phyloP scores from a whole-genome alignment of 2,329 filamentous ascomycete species.

The Massarina eburnea region DNA sequence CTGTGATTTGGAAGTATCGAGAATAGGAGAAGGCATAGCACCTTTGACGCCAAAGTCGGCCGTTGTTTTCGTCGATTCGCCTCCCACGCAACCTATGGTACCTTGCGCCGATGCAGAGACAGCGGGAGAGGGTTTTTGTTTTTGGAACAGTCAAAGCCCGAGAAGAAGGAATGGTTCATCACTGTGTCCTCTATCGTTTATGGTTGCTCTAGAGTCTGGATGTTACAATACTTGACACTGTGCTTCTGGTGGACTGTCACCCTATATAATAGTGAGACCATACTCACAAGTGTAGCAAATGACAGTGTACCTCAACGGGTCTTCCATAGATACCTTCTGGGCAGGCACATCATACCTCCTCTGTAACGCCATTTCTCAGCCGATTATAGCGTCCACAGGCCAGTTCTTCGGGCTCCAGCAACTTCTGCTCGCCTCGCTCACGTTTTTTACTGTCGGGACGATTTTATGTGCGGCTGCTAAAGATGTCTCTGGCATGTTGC shows the following conservation, averaged over 20 bases:
- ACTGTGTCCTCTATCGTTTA: constrained; percentile 31
- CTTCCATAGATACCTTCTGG: constrained; percentile 63
- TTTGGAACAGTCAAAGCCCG: constrained; percentile 14
- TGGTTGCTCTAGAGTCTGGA: constrained; percentile 38
- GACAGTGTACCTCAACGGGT: constrained; percentile 23
- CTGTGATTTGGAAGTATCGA: no score
- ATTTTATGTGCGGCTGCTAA: constrained; percentile 45
- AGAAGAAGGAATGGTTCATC: constrained; percentile 21
- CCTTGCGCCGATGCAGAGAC: no score
- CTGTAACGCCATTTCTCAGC: constrained; percentile 63
- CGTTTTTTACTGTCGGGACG: constrained; percentile 51
- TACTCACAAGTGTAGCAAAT: constrained; percentile 20
- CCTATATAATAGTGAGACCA: not conserved
- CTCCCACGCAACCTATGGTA: no score
- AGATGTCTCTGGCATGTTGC: constrained; percentile 37
- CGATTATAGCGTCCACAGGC: constrained; percentile 44
- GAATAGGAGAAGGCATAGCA: no score
- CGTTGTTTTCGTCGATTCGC: no score
- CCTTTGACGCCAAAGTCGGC: no score
- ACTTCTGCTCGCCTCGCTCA: constrained; percentile 39
- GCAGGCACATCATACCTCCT: constrained; percentile 70
- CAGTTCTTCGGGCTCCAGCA: constrained; percentile 55
- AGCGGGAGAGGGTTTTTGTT: no score
- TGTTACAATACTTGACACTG: constrained; percentile 31
- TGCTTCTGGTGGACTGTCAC: constrained; percentile 23